Evolutionary conservation across 768 basidiomycete genomes (phyloP).

Genomic region (Vararia minispora): DNA sequence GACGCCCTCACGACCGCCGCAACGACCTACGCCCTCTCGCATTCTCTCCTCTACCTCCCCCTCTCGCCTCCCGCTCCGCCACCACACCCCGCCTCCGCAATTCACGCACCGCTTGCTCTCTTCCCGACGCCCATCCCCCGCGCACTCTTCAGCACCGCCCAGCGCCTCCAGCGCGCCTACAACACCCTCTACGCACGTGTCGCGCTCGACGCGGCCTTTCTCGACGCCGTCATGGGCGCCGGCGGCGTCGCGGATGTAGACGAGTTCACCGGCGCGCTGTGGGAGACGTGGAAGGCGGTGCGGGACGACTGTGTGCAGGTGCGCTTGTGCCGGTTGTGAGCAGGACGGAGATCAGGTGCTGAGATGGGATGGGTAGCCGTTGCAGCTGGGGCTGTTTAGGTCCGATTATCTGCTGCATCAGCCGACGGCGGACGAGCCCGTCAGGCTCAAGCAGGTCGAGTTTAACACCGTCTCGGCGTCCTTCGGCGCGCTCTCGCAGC

Average conservation of each 20-base stretch:
- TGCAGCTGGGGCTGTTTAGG: slow-evolving; percentile 85
- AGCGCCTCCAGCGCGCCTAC: slow-evolving; percentile 61
- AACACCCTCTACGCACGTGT: slow-evolving; percentile 81
- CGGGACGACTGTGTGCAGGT: slow-evolving; percentile 60
- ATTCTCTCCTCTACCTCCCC: slow-evolving; percentile 78
- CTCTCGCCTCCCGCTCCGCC: slow-evolving; percentile 28
- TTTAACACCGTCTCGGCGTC: slow-evolving; percentile 96
- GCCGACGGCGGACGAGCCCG: slow-evolving; percentile 22
- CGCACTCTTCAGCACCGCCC: slow-evolving; percentile 51
- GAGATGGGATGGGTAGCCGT: slow-evolving; percentile 36
- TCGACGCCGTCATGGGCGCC: slow-evolving; percentile 79
- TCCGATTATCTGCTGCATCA: slow-evolving; percentile 89
- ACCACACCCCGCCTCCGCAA: slow-evolving; percentile 54
- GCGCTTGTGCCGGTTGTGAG: slow-evolving; percentile 4
- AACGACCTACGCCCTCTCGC: slow-evolving; percentile 75
- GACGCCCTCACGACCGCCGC: slow-evolving; percentile 51
- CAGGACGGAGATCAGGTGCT: slow-evolving; percentile 24
- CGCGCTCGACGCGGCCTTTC: slow-evolving; percentile 65
- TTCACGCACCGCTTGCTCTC: slow-evolving; percentile 85
- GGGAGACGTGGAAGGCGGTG: slow-evolving; percentile 75
- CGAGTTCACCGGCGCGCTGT: slow-evolving; percentile 75
- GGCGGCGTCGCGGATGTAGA: slow-evolving; percentile 74
- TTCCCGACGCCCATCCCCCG: slow-evolving; percentile 84
- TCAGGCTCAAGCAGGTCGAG: slow-evolving; percentile 84
- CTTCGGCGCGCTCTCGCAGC: slow-evolving; percentile 72